Base-by-base conservation (phyloP, 768 basidiomycete genomes). In the Suillus fuscotomentosus region DNA sequence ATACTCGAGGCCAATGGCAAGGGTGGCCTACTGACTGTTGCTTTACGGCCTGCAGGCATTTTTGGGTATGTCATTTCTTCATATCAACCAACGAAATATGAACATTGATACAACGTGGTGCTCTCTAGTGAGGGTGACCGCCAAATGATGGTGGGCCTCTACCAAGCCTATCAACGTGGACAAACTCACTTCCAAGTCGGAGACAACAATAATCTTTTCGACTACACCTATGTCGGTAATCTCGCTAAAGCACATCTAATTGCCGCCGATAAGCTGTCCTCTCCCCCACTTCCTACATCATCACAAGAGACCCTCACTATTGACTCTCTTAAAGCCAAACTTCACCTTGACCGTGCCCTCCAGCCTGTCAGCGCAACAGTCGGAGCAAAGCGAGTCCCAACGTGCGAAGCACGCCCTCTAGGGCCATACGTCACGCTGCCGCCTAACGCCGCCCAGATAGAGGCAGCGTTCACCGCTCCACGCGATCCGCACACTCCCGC, bases 221-320 rank as follows among this genome's bases (percentile, higher is more conserved):
- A 99, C 77, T 95, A 91, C 87, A 97, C 96, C 6, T 98, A 98
- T 72, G 94, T 99, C 70, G 94, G 88, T 61, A 99, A 99, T 75
- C 89, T 97, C 66, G 97, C 95, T 1, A 86, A 91, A 70, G 96
- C 95, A 4, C 97, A 99, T 74, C 80, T 99, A 15, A 86, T 99
- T 60, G 97, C 97, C 13, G 90, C 92, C 24, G 96, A 98, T 81
- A 92, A 88, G 72, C 86, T 99, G 50, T 82, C 81, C 57, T 78
- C 82, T 14, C 80, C 83, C 0, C 79, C 84, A 27, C 81, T 84
- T 1, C 77, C 81, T 17, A 78, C 82, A 20, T 68, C 81, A 1
- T 75, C 77, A 45, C 67, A 70, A 4, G 57, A 59, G 17, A 59
- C 42, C 6, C 57, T 59, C 10, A 31, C 41, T 2, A 62, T 31